phyloP scores from a whole-genome alignment of 257 asterid genomes.

The Linderniella brevidens region DNA sequence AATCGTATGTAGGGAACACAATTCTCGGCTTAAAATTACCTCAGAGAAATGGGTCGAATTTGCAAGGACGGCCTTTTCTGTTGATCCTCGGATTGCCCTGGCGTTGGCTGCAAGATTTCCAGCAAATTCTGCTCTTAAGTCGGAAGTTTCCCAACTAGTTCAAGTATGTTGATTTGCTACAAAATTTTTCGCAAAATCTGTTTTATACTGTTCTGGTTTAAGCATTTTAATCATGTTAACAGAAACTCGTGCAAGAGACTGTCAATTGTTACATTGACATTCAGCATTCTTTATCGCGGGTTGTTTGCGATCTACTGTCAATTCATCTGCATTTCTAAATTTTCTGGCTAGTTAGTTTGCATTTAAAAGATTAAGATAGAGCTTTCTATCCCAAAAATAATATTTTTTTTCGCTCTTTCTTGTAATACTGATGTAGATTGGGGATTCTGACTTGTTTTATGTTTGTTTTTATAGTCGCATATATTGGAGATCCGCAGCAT shows the following conservation, averaged over 20 bases:
- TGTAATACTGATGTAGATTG: conserved; percentile 7
- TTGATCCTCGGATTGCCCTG: conserved; percentile 83
- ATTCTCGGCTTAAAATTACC: conserved; percentile 60
- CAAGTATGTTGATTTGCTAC: conserved; percentile 42
- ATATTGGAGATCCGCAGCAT: conserved; percentile 71
- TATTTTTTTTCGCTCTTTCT: conserved; percentile 1
- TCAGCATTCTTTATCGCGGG: no score
- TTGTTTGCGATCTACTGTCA: no score
- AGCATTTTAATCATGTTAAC: no score
- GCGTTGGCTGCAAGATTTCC: conserved; percentile 87
- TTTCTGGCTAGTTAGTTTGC: no score
- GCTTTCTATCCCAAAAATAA: no score
- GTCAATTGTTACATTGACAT: no score
- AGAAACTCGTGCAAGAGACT: no score
- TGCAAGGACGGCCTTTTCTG: conserved; percentile 75
- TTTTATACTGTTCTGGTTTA: no score
- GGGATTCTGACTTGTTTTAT: conserved; percentile 6
- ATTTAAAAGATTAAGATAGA: no score
- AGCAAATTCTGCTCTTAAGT: conserved; percentile 63
- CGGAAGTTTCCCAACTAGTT: conserved; percentile 72
- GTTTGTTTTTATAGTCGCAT: conserved; percentile 36
- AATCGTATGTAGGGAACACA: conserved; percentile 51
- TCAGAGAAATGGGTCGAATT: conserved; percentile 83
- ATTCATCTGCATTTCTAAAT: no score
- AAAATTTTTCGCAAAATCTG: background rate